phyloP scores from a whole-genome alignment of 176 grass and related monocot species.

The Oryza nivara region DNA sequence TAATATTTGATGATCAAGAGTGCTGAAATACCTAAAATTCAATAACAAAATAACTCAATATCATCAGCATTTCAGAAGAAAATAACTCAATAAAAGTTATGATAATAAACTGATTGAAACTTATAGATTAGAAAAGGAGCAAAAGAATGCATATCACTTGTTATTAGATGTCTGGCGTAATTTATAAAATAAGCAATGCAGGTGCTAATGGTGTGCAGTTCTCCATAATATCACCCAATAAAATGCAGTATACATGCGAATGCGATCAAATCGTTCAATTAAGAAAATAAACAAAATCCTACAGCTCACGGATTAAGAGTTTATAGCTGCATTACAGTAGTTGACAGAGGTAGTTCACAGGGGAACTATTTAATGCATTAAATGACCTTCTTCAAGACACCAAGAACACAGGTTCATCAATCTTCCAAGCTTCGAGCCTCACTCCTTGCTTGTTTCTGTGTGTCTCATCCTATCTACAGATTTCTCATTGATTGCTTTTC shows the following conservation, averaged over 20 bases:
- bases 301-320: slow-evolving; percentile 14
- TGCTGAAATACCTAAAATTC: not conserved
- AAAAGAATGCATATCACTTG: not conserved
- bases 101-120: not conserved
- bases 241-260: not conserved
- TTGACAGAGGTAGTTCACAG: not conserved
- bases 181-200: not conserved
- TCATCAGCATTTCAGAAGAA: slow-evolving; percentile 23
- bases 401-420: slow-evolving; percentile 1
- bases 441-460: slow-evolving; percentile 3
- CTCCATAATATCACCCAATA: not conserved
- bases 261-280: slow-evolving; percentile 26
- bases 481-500: slow-evolving; percentile 1
- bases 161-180: not conserved
- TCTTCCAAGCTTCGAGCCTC: not conserved
- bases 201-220: slow-evolving; percentile 12
- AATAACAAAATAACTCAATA: not conserved
- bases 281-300: slow-evolving; percentile 22
- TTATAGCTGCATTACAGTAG: slow-evolving; percentile 26
- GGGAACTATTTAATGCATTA: not conserved
- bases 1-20: slow-evolving; percentile 7
- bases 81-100: not conserved
- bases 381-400: slow-evolving; percentile 24
- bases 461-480: not conserved
- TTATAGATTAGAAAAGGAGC: not conserved